phyloP scores from a whole-genome alignment of 169 alveolate genomes.

The Plasmodium cynomolgi region DNA sequence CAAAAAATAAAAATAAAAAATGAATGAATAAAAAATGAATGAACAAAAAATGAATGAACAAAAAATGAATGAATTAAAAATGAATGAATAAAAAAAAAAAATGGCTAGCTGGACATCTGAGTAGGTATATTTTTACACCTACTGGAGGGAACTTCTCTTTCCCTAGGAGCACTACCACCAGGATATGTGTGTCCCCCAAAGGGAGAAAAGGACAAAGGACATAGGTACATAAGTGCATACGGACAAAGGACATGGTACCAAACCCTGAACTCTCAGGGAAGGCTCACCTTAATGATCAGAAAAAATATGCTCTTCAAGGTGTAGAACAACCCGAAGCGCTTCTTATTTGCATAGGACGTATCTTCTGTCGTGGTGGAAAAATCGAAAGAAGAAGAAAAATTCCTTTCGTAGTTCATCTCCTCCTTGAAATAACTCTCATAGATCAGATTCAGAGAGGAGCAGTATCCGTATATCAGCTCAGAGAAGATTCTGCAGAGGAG shows the following conservation, averaged over 20 bases:
- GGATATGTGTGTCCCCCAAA: background rate
- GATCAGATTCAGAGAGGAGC: conserved; percentile 44
- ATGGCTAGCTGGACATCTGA: background rate
- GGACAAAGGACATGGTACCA: background rate
- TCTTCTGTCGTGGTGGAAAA: conserved; percentile 62
- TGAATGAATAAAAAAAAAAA: background rate
- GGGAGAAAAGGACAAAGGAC: background rate
- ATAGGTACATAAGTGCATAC: background rate
- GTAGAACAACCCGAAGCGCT: conserved; percentile 39
- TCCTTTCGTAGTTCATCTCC: conserved; percentile 3
- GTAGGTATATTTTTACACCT: background rate
- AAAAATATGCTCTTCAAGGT: conserved; percentile 27
- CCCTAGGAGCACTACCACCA: background rate
- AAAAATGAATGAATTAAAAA: background rate
- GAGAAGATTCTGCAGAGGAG: conserved; percentile 37
- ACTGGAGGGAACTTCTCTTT: background rate
- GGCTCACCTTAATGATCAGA: conserved; percentile 28
- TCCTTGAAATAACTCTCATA: conserved; percentile 48
- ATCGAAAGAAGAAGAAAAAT: conserved; percentile 38
- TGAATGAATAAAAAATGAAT: background rate
- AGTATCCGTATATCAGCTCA: conserved; percentile 52
- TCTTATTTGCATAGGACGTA: conserved; percentile 22
- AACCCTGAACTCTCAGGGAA: background rate
- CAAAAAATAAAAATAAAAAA: background rate
- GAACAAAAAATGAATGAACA: background rate